Evolutionary conservation across 345 rosid genomes (phyloP), one percentile per base, ranked within the genome.

Genomic region (Salix udensis): DNA sequence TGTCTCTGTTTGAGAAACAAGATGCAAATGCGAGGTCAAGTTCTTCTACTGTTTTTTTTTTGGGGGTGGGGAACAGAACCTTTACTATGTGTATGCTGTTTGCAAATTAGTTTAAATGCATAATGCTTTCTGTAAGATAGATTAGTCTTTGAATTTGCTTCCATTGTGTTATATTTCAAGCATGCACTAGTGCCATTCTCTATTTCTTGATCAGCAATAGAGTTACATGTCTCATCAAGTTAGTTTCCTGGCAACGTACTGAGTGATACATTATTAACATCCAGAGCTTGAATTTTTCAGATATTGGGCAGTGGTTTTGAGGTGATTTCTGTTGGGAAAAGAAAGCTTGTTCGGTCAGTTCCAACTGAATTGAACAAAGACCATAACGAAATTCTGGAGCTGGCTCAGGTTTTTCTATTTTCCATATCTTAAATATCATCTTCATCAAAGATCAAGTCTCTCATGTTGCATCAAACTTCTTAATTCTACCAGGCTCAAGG

Each of bases 331-430:
- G 86, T 91, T 71, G 96, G 98, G 75, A 93, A 90, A 86, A 93
- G 82, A 82, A 95, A 93, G 86, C 91, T 95, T 68, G 87, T 91
- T 77, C 91, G 96, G 69, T 93, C 97, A 70, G 97, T 95, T 65
- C 96, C 98, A 28, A 91, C 98, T 28, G 98, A 91, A 83, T 84
- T 93, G 80, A 93, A 95, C 87, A 91, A 89, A 87, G 98, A 95
- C 82, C 98, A 95, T 76, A 95, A 95, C 75, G 94, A 87, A 78
- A 90, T 95, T 75, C 78, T 95, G 86, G 96, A 93, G 83, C 82
- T 93, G 52, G 96, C 97, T 73, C 98, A 95, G 97, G 93, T 88
- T 74, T 76, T 23, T 55, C 30, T 23, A 2, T 68, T 39, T 60
- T 64, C 53, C 67, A 14, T 16, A 15, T 11, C 48, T 61, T 28